These are phyloP conservation scores for Verbascum thapsus DNA, from an alignment of 257 asterid genomes.

Conservation along the genomic window DNA sequence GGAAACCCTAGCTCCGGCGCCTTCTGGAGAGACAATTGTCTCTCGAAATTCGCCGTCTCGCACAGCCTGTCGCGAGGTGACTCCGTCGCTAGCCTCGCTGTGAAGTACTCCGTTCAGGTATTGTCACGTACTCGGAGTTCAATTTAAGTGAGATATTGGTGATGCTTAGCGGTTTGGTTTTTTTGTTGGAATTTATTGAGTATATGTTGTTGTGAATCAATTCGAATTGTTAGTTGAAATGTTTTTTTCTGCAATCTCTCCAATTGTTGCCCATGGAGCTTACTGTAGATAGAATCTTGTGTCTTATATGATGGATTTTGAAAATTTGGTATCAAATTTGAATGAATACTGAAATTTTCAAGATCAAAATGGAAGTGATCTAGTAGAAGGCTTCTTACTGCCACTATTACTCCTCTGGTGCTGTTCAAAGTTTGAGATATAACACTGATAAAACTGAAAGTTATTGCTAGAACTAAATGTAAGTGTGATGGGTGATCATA, in stretches of 20 bases:
- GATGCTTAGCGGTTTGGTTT: neutral
- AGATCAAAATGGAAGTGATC: neutral
- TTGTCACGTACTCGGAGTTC: neutral
- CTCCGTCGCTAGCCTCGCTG: constrained; percentile 90
- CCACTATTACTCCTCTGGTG: neutral
- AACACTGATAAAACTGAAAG: neutral
- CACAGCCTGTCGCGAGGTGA: constrained; percentile 75
- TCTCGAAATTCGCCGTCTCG: constrained; percentile 83
- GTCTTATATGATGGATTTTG: neutral
- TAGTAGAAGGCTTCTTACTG: neutral
- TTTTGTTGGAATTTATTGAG: neutral
- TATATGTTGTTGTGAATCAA: neutral
- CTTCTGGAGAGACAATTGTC: constrained; percentile 90
- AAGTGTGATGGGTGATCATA: neutral
- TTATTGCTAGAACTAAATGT: neutral
- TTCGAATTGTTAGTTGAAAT: neutral
- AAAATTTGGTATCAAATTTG: neutral
- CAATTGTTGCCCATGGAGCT: neutral
- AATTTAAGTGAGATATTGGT: no score
- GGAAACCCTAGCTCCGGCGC: constrained; percentile 80
- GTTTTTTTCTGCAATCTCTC: neutral
- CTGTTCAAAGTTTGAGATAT: constrained; percentile 5
- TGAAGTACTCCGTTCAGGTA: constrained; percentile 94
- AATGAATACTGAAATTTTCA: neutral
- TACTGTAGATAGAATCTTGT: neutral